Evolutionary conservation across 23 red algal genomes (phyloP), one percentile per base, ranked within the genome.

Genomic region (Chondrus crispus): DNA sequence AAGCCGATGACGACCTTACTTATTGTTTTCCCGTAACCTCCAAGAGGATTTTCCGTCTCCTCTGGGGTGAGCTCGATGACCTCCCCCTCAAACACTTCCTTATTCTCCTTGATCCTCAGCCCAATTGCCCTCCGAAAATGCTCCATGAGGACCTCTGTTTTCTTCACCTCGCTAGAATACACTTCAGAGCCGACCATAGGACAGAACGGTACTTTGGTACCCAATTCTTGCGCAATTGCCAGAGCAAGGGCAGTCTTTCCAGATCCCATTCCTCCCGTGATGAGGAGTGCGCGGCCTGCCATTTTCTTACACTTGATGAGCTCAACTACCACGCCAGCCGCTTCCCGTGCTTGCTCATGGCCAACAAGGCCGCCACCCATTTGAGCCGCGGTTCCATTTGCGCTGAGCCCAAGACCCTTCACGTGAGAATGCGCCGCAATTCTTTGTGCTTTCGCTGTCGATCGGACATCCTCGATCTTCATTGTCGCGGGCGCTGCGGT

Each of bases 71-170:
- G 43, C 28, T 99, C 97, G 19, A 91, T 94, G 39, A 99, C 97
- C 72, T 99, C 97, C 19, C 96, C 96, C 60, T 99, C 97, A 88
- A 92, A 99, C 11, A 99, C 97, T 87, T 99, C 97, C 81, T 99
- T 99, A 39, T 94, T 93, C 66, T 99, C 97, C 68, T 99, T 99
- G 48, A 99, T 95, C 57, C 97, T 81, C 69, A 99, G 55, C 33
- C 97, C 97, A 49, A 99, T 99, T 7, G 97, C 97, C 49, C 97
- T 85, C 54, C 97, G 68, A 77, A 99, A 99, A 76, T 95, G 88
- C 66, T 96, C 94, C 91, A 93, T 99, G 22, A 99, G 82, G 8
- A 99, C 93, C 64, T 99, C 97, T 28, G 97, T 96, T 78, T 99
- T 99, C 53, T 99, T 99, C 46, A 99, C 97, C 80, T 99, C 97